Conservation (phyloP, 371 early-diverging fungal genomes). For the Apophysomyces variabilis region DNA sequence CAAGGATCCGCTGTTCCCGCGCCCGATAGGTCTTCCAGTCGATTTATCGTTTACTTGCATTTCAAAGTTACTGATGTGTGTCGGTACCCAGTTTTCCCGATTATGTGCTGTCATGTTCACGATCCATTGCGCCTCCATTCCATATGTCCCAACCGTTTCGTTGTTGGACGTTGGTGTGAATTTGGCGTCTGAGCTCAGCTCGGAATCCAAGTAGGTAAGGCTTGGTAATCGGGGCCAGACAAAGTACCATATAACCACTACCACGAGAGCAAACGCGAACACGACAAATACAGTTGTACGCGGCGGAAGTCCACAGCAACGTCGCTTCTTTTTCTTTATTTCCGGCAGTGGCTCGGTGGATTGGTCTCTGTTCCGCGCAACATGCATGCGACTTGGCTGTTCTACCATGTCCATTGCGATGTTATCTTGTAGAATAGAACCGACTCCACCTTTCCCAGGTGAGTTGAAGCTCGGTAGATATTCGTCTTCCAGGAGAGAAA, state of each 20-base stretch:
- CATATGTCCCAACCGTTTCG: background rate
- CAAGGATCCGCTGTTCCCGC: conserved; percentile 24
- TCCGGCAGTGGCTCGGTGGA: conserved; percentile 20
- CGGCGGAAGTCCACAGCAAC: conserved; percentile 30
- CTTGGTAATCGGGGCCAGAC: conserved; percentile 49
- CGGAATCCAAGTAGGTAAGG: conserved; percentile 25
- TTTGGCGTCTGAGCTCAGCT: conserved; percentile 5
- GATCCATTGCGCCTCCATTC: conserved; percentile 22
- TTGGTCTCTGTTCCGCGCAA: conserved; percentile 6
- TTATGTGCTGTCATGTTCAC: conserved; percentile 28
- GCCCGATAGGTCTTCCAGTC: conserved; percentile 21
- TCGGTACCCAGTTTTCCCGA: conserved; percentile 32
- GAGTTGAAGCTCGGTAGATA: conserved; percentile 38
- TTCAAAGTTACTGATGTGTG: conserved; percentile 21
- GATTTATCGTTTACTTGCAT: conserved; percentile 17
- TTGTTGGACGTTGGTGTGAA: conserved; percentile 3
- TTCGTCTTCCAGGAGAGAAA: conserved; percentile 41
- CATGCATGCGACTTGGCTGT: conserved; percentile 17
- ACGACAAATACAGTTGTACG: conserved; percentile 30
- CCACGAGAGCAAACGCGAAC: conserved; percentile 33
- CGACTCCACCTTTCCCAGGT: conserved; percentile 30
- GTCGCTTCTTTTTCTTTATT: conserved; percentile 30
- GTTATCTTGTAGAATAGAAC: conserved; percentile 45
- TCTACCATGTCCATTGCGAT: conserved; percentile 49
- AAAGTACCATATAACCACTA: conserved; percentile 43